Evolutionary conservation across 2,329 filamentous ascomycete genomes (phyloP).

Genomic region (Zasmidium citrigriseum): DNA sequence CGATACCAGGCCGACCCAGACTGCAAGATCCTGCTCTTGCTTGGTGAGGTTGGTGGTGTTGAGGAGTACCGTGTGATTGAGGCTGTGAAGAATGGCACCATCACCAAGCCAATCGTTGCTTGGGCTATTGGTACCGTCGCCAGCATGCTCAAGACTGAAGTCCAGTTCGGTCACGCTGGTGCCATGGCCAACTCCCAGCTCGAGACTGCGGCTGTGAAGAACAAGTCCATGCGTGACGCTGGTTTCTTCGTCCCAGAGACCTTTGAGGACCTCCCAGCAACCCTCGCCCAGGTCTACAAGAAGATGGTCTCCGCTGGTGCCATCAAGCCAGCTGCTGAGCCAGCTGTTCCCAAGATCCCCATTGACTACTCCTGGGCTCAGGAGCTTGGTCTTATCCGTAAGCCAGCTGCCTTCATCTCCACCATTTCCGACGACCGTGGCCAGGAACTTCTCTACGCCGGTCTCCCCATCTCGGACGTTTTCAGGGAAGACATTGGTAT

Average conservation of each 20-base stretch:
- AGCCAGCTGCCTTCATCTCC: slow-evolving; percentile 99
- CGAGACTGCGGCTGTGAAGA: slow-evolving; percentile 95
- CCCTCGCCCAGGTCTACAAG: slow-evolving; percentile 81
- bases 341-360: slow-evolving; percentile 95
- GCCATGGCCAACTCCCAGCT: slow-evolving; percentile 99
- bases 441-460: slow-evolving; percentile 96
- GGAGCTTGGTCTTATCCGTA: slow-evolving; percentile 98
- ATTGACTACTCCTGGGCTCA: slow-evolving; percentile 99
- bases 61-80: slow-evolving; percentile 99
- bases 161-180: slow-evolving; percentile 98
- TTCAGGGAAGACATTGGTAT: slow-evolving; percentile 99
- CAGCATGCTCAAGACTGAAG: slow-evolving; percentile 99
- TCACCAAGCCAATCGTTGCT: slow-evolving; percentile 98
- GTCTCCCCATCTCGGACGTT: slow-evolving; percentile 99
- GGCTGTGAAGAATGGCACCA: slow-evolving; percentile 88
- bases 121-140: slow-evolving; percentile 99
- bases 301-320: slow-evolving; percentile 81
- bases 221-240: slow-evolving; percentile 92
- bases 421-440: slow-evolving; percentile 99
- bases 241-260: slow-evolving; percentile 94
- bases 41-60: slow-evolving; percentile 98
- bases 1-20: slow-evolving; percentile 95
- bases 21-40: slow-evolving; percentile 94
- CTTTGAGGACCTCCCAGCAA: slow-evolving; percentile 87
- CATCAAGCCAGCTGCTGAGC: slow-evolving; percentile 84